Base-by-base conservation (phyloP, 202 grass and related monocot genomes). In the Panicum hallii region DNA sequence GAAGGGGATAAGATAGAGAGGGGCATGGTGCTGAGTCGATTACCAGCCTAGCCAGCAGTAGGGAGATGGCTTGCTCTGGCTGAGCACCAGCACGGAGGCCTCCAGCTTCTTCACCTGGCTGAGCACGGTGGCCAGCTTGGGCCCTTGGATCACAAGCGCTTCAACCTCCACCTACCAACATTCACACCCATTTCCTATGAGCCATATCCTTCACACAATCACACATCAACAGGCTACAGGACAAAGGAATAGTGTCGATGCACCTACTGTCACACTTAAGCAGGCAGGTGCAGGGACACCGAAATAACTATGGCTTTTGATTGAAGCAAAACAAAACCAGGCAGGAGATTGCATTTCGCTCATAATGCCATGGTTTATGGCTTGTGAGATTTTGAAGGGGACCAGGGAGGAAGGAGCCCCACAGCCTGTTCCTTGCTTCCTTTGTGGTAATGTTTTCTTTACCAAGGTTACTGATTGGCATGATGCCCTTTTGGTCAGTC, bases 61-160 rank as follows among this genome's bases (percentile, higher is more conserved):
- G 17, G 88, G 90, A 28, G 97, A 99, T 6, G 90, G 82, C 84
- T 80, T 99, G 88, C 75, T 82, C 19, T 94, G 97, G 79, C 90
- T 91, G 82, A 97, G 66, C 52, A 99, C 97, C 14, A 99, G 88
- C 79, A 99, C 92, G 40, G 93, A 93, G 17, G 87, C 92, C 84
- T 99, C 97, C 83, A 99, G 77, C 83, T 97, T 99, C 88, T 87
- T 94, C 69, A 99, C 93, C 82, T 99, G 97, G 82, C 88, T 91
- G 41, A 97, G 91, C 16, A 99, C 83, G 9, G 97, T 94, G 47
- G 56, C 77, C 54, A 99, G 83, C 79, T 94, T 97, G 66, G 91
- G 88, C 9, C 93, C 97, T 77, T 94, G 88, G 63, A 94, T 97
- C 62, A 94, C 93, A 15, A 99, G 83, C 26, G 91, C 93, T 68